Conservation (phyloP, 2,329 filamentous ascomycete genomes). For the Fusarium sp. region DNA sequence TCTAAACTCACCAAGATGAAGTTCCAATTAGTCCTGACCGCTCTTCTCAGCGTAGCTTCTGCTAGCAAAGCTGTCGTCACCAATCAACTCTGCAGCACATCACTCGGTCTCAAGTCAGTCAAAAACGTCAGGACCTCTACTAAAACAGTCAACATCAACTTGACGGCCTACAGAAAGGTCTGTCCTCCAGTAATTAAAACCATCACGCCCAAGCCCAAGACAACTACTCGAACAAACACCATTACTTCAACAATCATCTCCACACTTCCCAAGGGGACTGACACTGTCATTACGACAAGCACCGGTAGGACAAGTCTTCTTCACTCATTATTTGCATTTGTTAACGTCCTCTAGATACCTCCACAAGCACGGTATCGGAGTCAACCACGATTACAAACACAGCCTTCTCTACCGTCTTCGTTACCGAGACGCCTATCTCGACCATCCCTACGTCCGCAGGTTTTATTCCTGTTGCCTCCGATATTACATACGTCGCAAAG, state of each 20-base stretch:
- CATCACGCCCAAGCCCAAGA: background rate
- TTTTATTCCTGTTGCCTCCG: background rate
- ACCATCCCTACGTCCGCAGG: background rate
- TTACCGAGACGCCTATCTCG: background rate
- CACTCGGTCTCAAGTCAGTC: background rate
- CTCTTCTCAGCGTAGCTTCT: fast-evolving
- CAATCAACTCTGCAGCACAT: background rate
- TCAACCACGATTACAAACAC: background rate
- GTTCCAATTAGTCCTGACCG: fast-evolving
- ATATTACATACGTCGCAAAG: background rate
- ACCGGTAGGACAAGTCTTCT: background rate
- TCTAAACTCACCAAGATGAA: background rate
- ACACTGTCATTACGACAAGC: background rate
- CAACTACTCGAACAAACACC: background rate
- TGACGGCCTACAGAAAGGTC: background rate
- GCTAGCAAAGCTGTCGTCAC: fast-evolving
- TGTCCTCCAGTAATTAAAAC: background rate
- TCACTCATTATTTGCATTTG: fast-evolving
- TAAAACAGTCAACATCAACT: background rate
- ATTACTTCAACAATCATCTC: background rate
- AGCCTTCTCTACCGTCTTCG: background rate
- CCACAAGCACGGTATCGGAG: background rate
- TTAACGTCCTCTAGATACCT: background rate
- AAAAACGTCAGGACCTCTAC: background rate
- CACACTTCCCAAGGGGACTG: background rate